Evolutionary conservation across 129 eudicot genomes (phyloP), one percentile per base, ranked within the genome.

Genomic region (Flaveria brownii): DNA sequence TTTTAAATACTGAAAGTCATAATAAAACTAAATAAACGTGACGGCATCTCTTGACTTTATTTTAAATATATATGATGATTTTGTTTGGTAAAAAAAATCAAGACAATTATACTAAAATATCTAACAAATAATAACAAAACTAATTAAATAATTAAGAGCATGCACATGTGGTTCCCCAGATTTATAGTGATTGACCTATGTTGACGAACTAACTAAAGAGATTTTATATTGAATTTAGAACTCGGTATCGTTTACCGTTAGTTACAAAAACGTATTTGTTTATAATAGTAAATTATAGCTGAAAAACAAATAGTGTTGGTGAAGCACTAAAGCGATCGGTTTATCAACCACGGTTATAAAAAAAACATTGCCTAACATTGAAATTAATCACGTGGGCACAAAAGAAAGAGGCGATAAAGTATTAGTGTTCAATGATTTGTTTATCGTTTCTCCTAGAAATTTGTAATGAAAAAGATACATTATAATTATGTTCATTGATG

Each of bases 401-500:
- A 60, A 60, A 60, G 63, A 26, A 20, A 23, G 17, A 25, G 16
- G 66, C 39, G 39, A 25, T 69, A 52, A 72, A 43, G 36, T 18
- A 11, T 14, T 47, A 75, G 51, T 64, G 49, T 46, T 62, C 52
- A 15, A 4, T 49, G 12, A 8, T 63, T 64, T 75, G 30, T 63
- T 75, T 28, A 41, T 61, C 70, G 25, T 30, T 30, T 47, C 20
- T 17, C 56, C 46, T 71, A 23, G 30, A 51, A 71, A 49, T 51
- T 15, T n/a, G 75, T 26, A 71, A 30, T 62, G 12, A 39, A 41
- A 57, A 39, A 13, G 30, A n/a, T 6, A 33, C 17, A 5, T 36
- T 4, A 36, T 36, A 11, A 18, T 51, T 45, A 25, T 45, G 17
- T 26, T 60, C 51, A 18, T 70, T 63, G 56, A 80, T 30, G 82